Conservation (phyloP, 225 moss, liverwort and hornwort genomes). For the Pseudisothecium myosuroides region DNA sequence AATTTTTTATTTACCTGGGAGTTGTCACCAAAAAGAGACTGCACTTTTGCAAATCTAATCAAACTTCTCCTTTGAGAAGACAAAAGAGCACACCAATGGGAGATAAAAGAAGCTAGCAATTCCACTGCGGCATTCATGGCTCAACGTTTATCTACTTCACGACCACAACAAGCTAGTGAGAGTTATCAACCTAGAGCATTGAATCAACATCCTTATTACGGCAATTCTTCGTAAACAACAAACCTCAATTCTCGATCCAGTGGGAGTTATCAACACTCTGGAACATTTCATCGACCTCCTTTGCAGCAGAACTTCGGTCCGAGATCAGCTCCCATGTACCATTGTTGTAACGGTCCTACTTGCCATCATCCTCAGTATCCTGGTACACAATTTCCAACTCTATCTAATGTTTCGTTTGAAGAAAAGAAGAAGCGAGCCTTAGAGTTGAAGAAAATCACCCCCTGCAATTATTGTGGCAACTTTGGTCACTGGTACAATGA, state of each 20-base stretch:
- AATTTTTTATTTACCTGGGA: neutral
- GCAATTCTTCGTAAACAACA: neutral
- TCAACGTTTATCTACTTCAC: neutral
- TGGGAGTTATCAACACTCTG: no score
- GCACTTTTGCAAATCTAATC: neutral
- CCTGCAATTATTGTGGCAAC: neutral
- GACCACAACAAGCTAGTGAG: neutral
- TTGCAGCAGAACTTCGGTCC: no score
- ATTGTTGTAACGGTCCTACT: no score
- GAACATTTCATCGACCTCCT: no score
- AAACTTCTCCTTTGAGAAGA: neutral
- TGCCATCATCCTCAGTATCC: neutral
- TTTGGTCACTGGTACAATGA: neutral
- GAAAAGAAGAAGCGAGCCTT: neutral
- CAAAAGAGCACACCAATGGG: neutral
- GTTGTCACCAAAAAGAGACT: neutral
- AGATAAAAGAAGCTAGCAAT: neutral
- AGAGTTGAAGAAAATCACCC: neutral
- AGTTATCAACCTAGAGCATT: neutral
- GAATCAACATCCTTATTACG: neutral
- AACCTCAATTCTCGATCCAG: neutral
- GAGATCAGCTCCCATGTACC: fast-evolving
- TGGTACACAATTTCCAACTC: neutral
- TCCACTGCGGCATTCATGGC: neutral
- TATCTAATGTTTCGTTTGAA: neutral